These are phyloP conservation scores for Pseudopyricularia javanii DNA, from an alignment of 2,329 filamentous ascomycete genomes.

Conservation along the genomic window DNA sequence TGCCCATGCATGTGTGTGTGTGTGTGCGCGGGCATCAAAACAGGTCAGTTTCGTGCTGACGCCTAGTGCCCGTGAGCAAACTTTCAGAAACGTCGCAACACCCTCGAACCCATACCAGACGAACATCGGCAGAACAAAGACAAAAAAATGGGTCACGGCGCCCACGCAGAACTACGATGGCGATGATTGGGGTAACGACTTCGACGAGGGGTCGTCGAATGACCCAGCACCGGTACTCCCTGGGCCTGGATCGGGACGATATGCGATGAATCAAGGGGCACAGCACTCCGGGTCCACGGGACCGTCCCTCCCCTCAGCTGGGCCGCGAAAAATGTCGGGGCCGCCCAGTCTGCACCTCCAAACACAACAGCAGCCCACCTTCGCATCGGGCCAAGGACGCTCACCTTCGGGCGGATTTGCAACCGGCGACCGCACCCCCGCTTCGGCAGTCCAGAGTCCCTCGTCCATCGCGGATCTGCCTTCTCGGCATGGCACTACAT, in stretches of 20 bases:
- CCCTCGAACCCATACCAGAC: slow-evolving; percentile 49
- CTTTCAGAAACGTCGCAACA: background rate
- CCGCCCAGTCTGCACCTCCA: slow-evolving; percentile 11
- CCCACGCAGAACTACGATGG: slow-evolving; percentile 80
- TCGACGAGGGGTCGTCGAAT: slow-evolving; percentile 44
- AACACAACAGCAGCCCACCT: slow-evolving; percentile 4
- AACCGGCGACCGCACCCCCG: background rate
- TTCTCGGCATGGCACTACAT: slow-evolving; percentile 1
- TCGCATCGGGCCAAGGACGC: background rate
- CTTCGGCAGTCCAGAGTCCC: background rate
- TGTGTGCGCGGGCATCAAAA: background rate
- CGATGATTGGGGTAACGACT: slow-evolving; percentile 78
- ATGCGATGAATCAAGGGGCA: background rate
- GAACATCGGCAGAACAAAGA: slow-evolving; percentile 81
- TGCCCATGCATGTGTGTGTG: too few relatives aligned
- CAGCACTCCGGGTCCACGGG: background rate
- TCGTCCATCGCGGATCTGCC: background rate
- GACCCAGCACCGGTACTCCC: background rate
- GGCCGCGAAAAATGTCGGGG: slow-evolving; percentile 3
- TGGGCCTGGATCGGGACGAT: background rate
- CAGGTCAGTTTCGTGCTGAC: background rate
- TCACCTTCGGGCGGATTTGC: background rate
- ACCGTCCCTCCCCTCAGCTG: background rate
- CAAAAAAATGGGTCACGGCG: slow-evolving; percentile 89
- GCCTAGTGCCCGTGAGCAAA: background rate